Evolutionary conservation across 2,329 filamentous ascomycete genomes (phyloP).

Genomic region (Nigrograna mackinnonii): DNA sequence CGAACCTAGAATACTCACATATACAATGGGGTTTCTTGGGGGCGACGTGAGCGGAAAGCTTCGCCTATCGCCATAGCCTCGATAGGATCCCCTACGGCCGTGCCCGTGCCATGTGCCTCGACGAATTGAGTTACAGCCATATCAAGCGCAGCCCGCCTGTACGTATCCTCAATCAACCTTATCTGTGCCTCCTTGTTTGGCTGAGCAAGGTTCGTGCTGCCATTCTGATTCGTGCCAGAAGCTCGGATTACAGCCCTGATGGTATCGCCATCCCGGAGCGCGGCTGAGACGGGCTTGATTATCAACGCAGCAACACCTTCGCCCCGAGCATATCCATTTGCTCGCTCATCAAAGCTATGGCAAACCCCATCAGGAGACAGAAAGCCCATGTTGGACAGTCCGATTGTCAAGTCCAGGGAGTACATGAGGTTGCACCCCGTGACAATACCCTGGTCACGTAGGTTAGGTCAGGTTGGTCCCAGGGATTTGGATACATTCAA

Average conservation of each 20-base stretch:
- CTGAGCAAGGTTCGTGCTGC: conserved; percentile 24
- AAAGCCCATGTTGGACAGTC: conserved; percentile 13
- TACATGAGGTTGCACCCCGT: neutral
- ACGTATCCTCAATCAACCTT: conserved; percentile 30
- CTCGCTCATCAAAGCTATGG: conserved; percentile 52
- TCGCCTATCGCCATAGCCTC: conserved; percentile 40
- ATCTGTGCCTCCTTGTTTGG: conserved; percentile 49
- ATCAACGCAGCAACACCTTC: conserved; percentile 55
- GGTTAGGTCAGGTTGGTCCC: too few relatives aligned
- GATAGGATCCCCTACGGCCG: conserved; percentile 20
- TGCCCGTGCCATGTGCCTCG: conserved; percentile 46
- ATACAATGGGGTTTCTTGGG: neutral
- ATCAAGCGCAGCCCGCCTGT: conserved; percentile 41
- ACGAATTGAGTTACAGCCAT: conserved; percentile 28
- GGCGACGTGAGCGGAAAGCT: neutral
- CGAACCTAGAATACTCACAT: neutral
- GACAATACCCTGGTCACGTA: neutral
- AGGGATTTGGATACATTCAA: conserved; percentile 14
- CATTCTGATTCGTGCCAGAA: conserved; percentile 27
- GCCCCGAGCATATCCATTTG: conserved; percentile 67
- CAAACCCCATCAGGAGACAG: conserved; percentile 32
- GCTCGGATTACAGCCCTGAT: conserved; percentile 35
- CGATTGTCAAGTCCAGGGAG: neutral
- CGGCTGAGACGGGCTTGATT: conserved; percentile 47
- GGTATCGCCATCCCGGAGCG: conserved; percentile 39